A percentile compares a stretch with the other conserved stretches of the same genome.
Conservation (phyloP, 768 basidiomycete species). For the Podaxis carcinomalis region DNA sequence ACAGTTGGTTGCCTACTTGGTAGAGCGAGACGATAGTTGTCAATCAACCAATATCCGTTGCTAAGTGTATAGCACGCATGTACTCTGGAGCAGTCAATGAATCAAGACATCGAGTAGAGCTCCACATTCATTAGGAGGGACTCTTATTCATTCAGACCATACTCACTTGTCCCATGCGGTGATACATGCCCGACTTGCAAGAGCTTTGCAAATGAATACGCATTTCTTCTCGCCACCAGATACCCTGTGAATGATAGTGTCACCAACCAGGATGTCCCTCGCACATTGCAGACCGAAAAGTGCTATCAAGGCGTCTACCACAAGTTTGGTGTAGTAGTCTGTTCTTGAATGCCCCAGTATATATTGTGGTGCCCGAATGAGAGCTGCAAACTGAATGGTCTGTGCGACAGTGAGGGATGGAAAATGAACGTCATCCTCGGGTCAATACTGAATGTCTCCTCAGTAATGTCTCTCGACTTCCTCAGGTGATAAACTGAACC, state of each 20-base stretch:
- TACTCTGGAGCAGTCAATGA: constrained; percentile 73
- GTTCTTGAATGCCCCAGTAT: constrained; percentile 42
- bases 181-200: constrained; percentile 54
- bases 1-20: constrained; percentile 72
- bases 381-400: constrained; percentile 67
- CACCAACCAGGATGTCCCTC: constrained; percentile 70
- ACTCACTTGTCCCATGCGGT: constrained; percentile 63
- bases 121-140: constrained; percentile 18
- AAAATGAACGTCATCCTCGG: constrained; percentile 86
- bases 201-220: constrained; percentile 67
- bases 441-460: constrained; percentile 78
- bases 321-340: constrained; percentile 36
- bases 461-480: constrained; percentile 62
- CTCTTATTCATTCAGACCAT: constrained; percentile 5
- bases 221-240: constrained; percentile 79
- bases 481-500: constrained; percentile 60
- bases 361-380: constrained; percentile 59
- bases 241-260: constrained; percentile 68
- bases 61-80: constrained; percentile 57
- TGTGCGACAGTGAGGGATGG: constrained; percentile 79
- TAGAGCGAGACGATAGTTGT: constrained; percentile 81
- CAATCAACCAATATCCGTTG: constrained; percentile 49
- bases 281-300: constrained; percentile 77
- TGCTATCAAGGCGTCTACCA: constrained; percentile 52
- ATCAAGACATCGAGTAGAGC: constrained; percentile 62